These are phyloP conservation scores for Lachnellula willkommii DNA, from an alignment of 2,329 filamentous ascomycete species.

Conservation along the genomic window DNA sequence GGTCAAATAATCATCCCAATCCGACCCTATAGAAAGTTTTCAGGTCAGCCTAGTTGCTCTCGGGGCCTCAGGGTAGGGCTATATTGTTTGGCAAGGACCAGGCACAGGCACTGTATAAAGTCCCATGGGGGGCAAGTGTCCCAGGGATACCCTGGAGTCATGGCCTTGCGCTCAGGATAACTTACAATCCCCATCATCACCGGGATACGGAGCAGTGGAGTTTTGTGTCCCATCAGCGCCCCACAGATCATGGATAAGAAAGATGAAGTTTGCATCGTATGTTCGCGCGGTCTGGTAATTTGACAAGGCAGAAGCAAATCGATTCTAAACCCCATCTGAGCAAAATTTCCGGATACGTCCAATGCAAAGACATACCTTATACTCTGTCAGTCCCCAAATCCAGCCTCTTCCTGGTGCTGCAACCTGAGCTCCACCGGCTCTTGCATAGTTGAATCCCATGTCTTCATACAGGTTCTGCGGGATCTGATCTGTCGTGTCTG, in stretches of 20 bases:
- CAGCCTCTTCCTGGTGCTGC: constrained; percentile 33
- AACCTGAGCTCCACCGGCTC: constrained; percentile 40
- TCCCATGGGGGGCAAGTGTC: not conserved
- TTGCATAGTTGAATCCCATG: constrained; percentile 37
- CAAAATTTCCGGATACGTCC: not conserved
- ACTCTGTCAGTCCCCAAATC: constrained; percentile 34
- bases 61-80: not conserved
- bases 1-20: constrained; percentile 39
- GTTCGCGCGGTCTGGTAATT: constrained; percentile 42
- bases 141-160: not conserved
- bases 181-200: constrained; percentile 42
- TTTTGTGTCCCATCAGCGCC: constrained; percentile 41
- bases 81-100: not conserved
- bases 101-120: not conserved
- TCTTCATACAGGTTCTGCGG: constrained; percentile 36
- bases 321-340: constrained; percentile 18
- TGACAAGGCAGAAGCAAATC: constrained; percentile 39
- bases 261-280: constrained; percentile 39
- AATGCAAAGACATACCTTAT: constrained; percentile 16
- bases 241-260: constrained; percentile 44
- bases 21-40: constrained; percentile 27
- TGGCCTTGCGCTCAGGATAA: not conserved
- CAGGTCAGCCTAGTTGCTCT: not conserved
- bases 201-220: constrained; percentile 38
- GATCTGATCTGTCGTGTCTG: constrained; percentile 35